phyloP scores from a whole-genome alignment of 1,284 basidiomycete genomes.

The Sanguinoderma infundibulare region DNA sequence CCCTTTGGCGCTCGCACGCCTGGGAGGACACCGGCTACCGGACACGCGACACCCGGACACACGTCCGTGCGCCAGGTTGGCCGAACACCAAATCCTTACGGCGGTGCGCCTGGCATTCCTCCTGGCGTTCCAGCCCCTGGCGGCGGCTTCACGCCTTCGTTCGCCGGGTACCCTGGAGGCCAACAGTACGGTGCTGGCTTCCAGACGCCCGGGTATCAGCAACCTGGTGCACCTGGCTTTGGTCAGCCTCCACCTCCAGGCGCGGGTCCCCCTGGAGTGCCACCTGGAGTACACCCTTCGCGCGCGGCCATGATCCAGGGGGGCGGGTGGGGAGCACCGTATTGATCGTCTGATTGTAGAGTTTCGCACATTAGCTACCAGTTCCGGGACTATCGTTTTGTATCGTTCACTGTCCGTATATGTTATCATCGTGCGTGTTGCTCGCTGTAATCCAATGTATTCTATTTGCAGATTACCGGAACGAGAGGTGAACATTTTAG shows the following conservation, averaged over 20 bases:
- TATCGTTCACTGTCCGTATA: conserved; percentile 17
- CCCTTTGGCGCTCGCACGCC: conserved; percentile 84
- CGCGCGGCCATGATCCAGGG: conserved; percentile 65
- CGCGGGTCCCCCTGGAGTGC: conserved; percentile 55
- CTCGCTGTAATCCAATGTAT: conserved; percentile 28
- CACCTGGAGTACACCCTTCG: conserved; percentile 65
- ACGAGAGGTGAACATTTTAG: neutral
- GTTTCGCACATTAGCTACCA: conserved; percentile 3
- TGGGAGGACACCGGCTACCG: conserved; percentile 61
- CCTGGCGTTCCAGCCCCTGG: conserved; percentile 26
- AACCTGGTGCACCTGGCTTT: conserved; percentile 44
- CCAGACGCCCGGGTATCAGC: conserved; percentile 57
- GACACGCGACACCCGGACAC: conserved; percentile 76
- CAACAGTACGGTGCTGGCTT: conserved; percentile 46
- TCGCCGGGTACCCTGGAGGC: conserved; percentile 20
- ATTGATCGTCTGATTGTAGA: conserved; percentile 12
- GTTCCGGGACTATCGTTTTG: conserved; percentile 13
- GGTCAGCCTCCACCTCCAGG: conserved; percentile 43
- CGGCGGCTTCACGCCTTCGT: conserved; percentile 23
- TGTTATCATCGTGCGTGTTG: conserved; percentile 21
- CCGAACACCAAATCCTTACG: conserved; percentile 80
- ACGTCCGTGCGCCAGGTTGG: conserved; percentile 71
- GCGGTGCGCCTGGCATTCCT: conserved; percentile 36
- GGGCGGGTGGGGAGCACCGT: conserved; percentile 20
- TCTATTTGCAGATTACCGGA: conserved; percentile 8